Evolutionary conservation across 805 yeast species (phyloP), one percentile per base, ranked within the genome.

Genomic region (Tetrapisispora pingtungensis): DNA sequence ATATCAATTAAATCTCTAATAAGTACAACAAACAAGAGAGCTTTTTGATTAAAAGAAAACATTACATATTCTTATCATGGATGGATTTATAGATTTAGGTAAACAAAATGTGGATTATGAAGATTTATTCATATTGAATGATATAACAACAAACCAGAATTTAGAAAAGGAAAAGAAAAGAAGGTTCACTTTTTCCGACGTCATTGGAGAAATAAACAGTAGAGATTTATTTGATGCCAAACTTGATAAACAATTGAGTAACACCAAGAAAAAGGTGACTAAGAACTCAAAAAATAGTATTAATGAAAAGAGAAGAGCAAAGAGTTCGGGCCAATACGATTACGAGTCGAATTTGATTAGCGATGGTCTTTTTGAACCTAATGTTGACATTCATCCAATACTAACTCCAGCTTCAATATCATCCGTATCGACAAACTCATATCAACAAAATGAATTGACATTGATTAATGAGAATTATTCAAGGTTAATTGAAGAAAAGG

Each of bases 41-140:
- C n/a, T n/a, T n/a, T n/a, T n/a, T n/a, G n/a, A n/a, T n/a, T n/a
- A n/a, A n/a, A n/a, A n/a, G n/a, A n/a, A n/a, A n/a, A n/a, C n/a
- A n/a, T n/a, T n/a, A n/a, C n/a, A n/a, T n/a, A n/a, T n/a, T 32
- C 18, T 32, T 51, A n/a, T 18, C 36, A 40, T 40, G 38, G 43
- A 40, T 17, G 31, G 33, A 7, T 27, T 37, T 14, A 20, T 37
- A 14, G 40, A 37, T 37, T 26, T 37, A 17, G 26, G 40, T 10
- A 37, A 37, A 37, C 33, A 37, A n/a, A 37, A 15, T 27, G 17
- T 28, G 15, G 33, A 26, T 19, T 37, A 37, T 13, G 40, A 26
- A 4, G 33, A 37, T 18, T 27, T 37, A 28, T 37, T 37, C 26
- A 26, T 37, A 17, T 28, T 37, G 13, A 27, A 28, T 18, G 20